A percentile compares a stretch with the other conserved stretches of the same genome.
phyloP scores from a whole-genome alignment of 805 yeast species.

The Lachancea waltii region DNA sequence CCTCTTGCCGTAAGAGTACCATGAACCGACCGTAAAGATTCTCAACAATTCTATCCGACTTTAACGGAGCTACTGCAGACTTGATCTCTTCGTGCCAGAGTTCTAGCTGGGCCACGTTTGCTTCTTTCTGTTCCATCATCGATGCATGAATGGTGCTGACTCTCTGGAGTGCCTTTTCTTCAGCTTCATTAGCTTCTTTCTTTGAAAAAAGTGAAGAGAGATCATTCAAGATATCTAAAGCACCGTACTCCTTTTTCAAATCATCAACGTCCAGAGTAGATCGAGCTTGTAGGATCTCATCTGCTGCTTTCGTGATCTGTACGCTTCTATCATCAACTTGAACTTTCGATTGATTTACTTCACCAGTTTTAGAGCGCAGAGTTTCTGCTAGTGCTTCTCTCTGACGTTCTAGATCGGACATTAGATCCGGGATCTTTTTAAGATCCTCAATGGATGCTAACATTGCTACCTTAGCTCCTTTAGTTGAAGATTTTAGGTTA shows the following conservation, averaged over 20 bases:
- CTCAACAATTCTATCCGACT: background rate
- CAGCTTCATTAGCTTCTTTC: background rate
- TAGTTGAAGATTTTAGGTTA: background rate
- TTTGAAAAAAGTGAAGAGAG: conserved; percentile 2
- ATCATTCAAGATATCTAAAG: conserved; percentile 9
- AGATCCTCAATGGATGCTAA: conserved; percentile 24
- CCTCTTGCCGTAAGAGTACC: conserved; percentile 3
- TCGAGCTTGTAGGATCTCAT: conserved; percentile 10
- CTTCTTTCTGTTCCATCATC: conserved; percentile 4
- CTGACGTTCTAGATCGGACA: conserved; percentile 21
- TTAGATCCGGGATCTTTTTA: conserved; percentile 21
- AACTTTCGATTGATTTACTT: conserved; percentile 16
- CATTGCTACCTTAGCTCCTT: conserved; percentile 6
- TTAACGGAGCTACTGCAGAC: background rate
- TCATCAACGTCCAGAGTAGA: conserved; percentile 11
- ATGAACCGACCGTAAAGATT: conserved; percentile 1
- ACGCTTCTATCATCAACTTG: conserved; percentile 13
- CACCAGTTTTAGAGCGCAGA: conserved; percentile 13
- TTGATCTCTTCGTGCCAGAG: conserved; percentile 1
- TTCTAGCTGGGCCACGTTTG: conserved; percentile 6
- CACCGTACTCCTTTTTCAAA: conserved; percentile 23
- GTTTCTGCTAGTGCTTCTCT: conserved; percentile 19
- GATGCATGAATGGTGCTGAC: background rate
- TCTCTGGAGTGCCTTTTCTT: background rate
- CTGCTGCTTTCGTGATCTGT: conserved; percentile 8